Evolutionary conservation across 208 protist genomes (phyloP), one percentile per base, ranked within the genome.

Genomic region (Trypanosoma vivax): DNA sequence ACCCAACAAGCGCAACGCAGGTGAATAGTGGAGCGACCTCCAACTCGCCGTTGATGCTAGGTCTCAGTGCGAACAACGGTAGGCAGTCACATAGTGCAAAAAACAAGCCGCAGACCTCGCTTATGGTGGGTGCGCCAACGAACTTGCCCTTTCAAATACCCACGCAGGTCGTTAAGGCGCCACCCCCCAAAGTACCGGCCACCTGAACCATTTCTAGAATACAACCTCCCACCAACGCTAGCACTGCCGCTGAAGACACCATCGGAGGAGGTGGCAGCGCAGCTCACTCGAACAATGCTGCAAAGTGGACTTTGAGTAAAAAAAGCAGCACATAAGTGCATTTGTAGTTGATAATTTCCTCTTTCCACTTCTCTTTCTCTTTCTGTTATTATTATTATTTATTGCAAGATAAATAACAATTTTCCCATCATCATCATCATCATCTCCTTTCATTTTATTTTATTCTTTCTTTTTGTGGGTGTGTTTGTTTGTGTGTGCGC

Each of bases 151-250:
- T 64, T 41, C 58, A 55, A 21, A 7, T 64, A 2, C 42, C 59
- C 14, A 18, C 42, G 3, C 18, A n/a, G n/a, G n/a, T 0, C 14
- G 59, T 42, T 11, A 65, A 76, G 59, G 53, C 46, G 6, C 64
- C 69, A 1, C 85, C 81, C 5, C 76, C 81, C n/a, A 23, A 73
- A 70, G 59, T 93, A 93, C 69, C 65, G 79, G 52, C 86, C 86
- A 34, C 86, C 86, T 28, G 86, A 93, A 65, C 80, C 81, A 30
- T 88, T 82, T 50, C 57, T 93, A 75, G 81, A 93, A 35, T 75
- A 88, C 29, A 88, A 90, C 66, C 53, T 93, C 18, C 86, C 86
- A n/a, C 86, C 86, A 0, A 80, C 66, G 23, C 53, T 93, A 58
- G 82, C 79, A n/a, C 72, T 93, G n/a, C 71, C 80, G 19, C 58